A percentile compares a stretch with the other conserved stretches of the same genome.
Conservation (phyloP, 192 early-diverging fungal species). For the Pecoramyces ruminantium region DNA sequence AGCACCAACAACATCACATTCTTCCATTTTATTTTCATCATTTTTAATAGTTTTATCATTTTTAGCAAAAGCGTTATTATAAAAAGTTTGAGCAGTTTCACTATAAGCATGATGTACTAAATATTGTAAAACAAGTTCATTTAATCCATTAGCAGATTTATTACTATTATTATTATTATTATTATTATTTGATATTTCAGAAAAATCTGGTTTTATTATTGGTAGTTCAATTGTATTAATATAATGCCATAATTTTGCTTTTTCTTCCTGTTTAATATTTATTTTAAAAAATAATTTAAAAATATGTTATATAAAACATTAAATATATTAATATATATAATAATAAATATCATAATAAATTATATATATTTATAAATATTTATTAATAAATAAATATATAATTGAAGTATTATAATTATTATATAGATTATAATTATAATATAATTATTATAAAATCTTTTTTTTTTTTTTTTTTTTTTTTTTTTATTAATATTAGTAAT, state of each 20-base stretch:
- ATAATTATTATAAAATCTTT: no score
- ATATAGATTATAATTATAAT: no score
- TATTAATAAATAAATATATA: no score
- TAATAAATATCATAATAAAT: no score
- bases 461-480: no score
- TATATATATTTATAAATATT: no score
- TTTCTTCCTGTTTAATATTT: slow-evolving; percentile 14
- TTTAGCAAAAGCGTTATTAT: slow-evolving; percentile 7
- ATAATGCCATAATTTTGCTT: slow-evolving; percentile 17
- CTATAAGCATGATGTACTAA: slow-evolving; percentile 70
- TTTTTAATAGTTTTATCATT: slow-evolving; percentile 1
- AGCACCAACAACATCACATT: slow-evolving; percentile 6
- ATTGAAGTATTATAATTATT: no score
- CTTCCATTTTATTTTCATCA: slow-evolving; percentile 5
- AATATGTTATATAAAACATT: no score
- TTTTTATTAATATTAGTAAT: neutral
- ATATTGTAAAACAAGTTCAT: slow-evolving; percentile 59
- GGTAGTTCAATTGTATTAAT: slow-evolving; percentile 7
- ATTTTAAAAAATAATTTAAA: no score
- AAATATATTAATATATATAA: no score
- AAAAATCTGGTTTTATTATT: neutral
- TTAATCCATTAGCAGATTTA: slow-evolving; percentile 3
- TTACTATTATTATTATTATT: no score
- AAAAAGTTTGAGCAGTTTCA: slow-evolving; percentile 55
- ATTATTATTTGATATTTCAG: neutral